Percentiles rank a stretch among this genome's conserved stretches.
Evolutionary conservation across 768 basidiomycete species (phyloP).

Genomic region (Rhodotorula diobovata): DNA sequence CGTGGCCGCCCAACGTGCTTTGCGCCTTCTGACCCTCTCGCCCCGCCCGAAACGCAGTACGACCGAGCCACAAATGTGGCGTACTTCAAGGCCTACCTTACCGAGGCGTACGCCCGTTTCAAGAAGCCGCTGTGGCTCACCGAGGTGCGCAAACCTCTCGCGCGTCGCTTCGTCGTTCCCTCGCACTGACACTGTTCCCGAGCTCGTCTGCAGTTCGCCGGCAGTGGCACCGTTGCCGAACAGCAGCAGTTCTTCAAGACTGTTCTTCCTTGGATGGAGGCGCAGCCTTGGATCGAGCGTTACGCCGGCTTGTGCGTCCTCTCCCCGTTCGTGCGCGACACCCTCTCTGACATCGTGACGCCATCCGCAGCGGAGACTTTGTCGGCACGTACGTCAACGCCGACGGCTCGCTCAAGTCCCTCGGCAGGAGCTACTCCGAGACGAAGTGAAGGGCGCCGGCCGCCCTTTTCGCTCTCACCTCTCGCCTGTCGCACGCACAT

Average conservation of each 20-base stretch:
- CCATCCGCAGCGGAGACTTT: conserved; percentile 2
- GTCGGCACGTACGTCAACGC: conserved; percentile 13
- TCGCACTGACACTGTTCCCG: too few relatives aligned
- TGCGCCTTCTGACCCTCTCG: too few relatives aligned
- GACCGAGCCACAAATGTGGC: conserved; percentile 11
- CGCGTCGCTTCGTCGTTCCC: too few relatives aligned
- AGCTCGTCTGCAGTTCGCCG: conserved; percentile 7
- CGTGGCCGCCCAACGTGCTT: too few relatives aligned
- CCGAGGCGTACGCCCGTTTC: conserved; percentile 1
- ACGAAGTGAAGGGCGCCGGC: neutral
- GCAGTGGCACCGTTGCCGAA: conserved; percentile 17
- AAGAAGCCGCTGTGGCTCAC: conserved; percentile 13
- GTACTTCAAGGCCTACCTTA: conserved; percentile 5
- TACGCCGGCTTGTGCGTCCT: conserved; percentile 33
- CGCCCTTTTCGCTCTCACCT: too few relatives aligned
- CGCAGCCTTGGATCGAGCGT: conserved; percentile 22
- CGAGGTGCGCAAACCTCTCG: neutral
- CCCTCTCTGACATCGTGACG: neutral
- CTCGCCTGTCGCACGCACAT: too few relatives aligned
- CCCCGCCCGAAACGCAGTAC: conserved; percentile 16
- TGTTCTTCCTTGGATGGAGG: conserved; percentile 26
- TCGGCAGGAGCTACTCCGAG: conserved; percentile 6
- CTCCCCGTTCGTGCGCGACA: neutral
- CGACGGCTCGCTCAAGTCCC: neutral
- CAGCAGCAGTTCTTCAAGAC: conserved; percentile 32